A percentile compares a stretch with the other conserved stretches of the same genome.
Conservation (phyloP, 768 basidiomycete genomes). For the Neoboletus magnificus region DNA sequence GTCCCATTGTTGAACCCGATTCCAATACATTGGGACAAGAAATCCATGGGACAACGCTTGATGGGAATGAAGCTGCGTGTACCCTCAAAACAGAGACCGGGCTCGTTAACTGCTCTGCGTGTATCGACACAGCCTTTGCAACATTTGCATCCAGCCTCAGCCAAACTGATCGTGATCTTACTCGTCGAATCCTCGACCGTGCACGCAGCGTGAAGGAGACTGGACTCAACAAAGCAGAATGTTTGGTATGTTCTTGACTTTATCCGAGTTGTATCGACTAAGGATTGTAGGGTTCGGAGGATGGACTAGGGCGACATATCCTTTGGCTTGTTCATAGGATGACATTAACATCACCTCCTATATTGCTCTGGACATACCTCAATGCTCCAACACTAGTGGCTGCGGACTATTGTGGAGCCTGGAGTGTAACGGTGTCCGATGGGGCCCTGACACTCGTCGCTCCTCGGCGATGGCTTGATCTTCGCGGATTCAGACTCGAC, state of each 20-base stretch:
- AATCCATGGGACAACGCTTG: conserved; percentile 43
- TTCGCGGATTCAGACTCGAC: conserved; percentile 55
- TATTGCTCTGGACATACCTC: conserved; percentile 70
- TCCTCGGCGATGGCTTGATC: conserved; percentile 77
- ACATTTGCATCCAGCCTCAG: conserved; percentile 20
- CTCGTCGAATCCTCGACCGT: conserved; percentile 14
- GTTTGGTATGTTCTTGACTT: conserved; percentile 29
- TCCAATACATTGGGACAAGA: conserved; percentile 12
- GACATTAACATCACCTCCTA: conserved; percentile 47
- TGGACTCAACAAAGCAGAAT: conserved; percentile 30
- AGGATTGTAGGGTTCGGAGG: conserved; percentile 10
- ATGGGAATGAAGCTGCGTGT: conserved; percentile 50
- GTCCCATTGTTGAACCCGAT: conserved; percentile 10
- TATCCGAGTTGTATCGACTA: conserved; percentile 1
- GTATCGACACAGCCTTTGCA: conserved; percentile 24
- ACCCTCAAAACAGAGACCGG: conserved; percentile 25
- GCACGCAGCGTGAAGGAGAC: conserved; percentile 13
- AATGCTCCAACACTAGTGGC: conserved; percentile 53
- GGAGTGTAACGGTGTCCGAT: conserved; percentile 56
- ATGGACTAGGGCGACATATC: conserved; percentile 20
- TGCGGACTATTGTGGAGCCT: conserved; percentile 45
- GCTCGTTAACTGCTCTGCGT: conserved; percentile 32
- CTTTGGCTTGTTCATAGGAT: conserved; percentile 40
- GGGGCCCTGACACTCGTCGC: conserved; percentile 45
- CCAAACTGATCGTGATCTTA: conserved; percentile 18